phyloP scores from a whole-genome alignment of 2,329 filamentous ascomycete species.

The Hymenoscyphus fructigenus region DNA sequence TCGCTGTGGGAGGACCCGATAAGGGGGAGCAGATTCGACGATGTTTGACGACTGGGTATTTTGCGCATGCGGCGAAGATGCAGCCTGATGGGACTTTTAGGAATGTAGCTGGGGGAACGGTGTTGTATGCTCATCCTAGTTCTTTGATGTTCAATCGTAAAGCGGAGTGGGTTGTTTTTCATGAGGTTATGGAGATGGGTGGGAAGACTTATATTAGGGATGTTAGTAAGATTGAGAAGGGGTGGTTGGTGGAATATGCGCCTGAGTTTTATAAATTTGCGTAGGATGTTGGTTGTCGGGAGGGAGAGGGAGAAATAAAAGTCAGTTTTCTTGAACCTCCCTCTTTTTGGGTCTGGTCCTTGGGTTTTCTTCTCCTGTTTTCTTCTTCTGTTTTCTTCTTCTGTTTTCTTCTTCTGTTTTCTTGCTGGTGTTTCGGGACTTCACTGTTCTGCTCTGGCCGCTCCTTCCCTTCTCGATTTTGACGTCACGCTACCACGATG shows the following conservation, averaged over 20 bases:
- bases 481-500: too few species aligned
- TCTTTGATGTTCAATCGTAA: conserved; percentile 96
- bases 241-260: conserved; percentile 88
- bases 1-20: conserved; percentile 42
- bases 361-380: too few species aligned
- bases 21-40: conserved; percentile 74
- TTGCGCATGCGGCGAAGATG: conserved; percentile 91
- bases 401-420: too few species aligned
- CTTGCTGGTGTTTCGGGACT: too few species aligned
- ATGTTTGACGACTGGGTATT: conserved; percentile 87
- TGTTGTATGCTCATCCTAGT: conserved; percentile 84
- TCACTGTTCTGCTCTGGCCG: too few species aligned
- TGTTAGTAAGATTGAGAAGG: conserved; percentile 88
- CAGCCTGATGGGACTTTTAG: conserved; percentile 87
- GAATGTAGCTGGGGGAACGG: conserved; percentile 76
- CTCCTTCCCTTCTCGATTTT: too few species aligned
- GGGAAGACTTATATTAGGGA: conserved; percentile 89
- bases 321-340: too few species aligned
- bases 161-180: conserved; percentile 94
- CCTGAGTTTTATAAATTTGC: conserved; percentile 72
- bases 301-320: too few species aligned
- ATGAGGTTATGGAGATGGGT: conserved; percentile 86
- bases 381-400: too few species aligned
- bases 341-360: too few species aligned
- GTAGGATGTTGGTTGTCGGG: too few species aligned